Conservation (phyloP, 1,284 basidiomycete genomes). For the Ustilago cynodontis region DNA sequence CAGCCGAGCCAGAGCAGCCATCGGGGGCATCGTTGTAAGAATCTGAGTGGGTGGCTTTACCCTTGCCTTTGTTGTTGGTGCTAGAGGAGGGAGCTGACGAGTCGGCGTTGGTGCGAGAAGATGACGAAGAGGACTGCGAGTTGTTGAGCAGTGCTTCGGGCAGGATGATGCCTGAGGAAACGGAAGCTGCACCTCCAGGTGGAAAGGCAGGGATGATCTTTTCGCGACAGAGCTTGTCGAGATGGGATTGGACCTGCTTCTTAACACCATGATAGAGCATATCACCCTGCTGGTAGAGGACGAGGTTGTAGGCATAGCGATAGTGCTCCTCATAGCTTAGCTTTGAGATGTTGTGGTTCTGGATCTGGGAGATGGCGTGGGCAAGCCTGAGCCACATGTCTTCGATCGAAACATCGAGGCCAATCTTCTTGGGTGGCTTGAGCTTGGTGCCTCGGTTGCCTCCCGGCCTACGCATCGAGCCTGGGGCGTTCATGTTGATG, state of each 20-base stretch:
- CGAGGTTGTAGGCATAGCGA: constrained; percentile 65
- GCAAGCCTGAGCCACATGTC: constrained; percentile 79
- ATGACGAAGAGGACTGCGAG: constrained; percentile 27
- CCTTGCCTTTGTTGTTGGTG: constrained; percentile 49
- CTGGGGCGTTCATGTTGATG: constrained; percentile 43
- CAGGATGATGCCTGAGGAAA: constrained; percentile 50
- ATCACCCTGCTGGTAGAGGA: constrained; percentile 79
- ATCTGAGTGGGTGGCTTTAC: constrained; percentile 38
- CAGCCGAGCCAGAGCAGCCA: constrained; percentile 11
- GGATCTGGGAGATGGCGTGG: constrained; percentile 91
- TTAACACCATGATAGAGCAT: constrained; percentile 89
- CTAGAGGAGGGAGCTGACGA: not conserved
- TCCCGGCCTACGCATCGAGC: constrained; percentile 50
- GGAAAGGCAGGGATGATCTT: constrained; percentile 87
- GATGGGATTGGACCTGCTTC: constrained; percentile 82
- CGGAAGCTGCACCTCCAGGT: constrained; percentile 71
- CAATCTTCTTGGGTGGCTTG: constrained; percentile 59
- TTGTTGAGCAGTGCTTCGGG: constrained; percentile 73
- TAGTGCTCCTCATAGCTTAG: constrained; percentile 98
- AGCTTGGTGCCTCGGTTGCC: constrained; percentile 46
- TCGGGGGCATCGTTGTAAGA: constrained; percentile 14
- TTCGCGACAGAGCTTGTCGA: constrained; percentile 82
- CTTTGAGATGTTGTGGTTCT: constrained; percentile 90
- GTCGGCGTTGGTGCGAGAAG: constrained; percentile 26
- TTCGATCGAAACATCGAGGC: constrained; percentile 59